Conservation (phyloP, 176 grass and related monocot genomes). For the Cymbopogon citratus region DNA sequence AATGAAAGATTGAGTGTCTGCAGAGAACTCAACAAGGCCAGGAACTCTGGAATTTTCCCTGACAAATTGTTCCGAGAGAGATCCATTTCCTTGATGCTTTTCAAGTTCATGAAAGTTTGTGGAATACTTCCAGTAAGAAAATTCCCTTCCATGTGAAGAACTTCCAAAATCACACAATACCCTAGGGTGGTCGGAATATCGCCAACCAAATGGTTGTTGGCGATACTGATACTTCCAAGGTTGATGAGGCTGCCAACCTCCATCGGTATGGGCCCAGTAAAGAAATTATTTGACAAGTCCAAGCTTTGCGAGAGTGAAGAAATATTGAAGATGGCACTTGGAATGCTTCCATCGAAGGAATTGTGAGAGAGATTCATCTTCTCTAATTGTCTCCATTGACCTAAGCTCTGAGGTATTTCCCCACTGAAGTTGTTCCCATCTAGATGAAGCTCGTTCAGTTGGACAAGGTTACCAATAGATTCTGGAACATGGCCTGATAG, state of each 20-base stretch:
- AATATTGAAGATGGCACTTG: slow-evolving; percentile 21
- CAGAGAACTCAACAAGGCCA: not conserved
- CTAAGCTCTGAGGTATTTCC: slow-evolving; percentile 24
- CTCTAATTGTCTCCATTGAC: slow-evolving; percentile 26
- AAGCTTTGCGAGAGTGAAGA: slow-evolving; percentile 13
- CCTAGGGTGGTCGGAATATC: slow-evolving; percentile 40
- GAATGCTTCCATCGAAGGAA: slow-evolving; percentile 18
- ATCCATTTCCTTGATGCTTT: slow-evolving; percentile 42
- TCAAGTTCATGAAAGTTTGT: slow-evolving; percentile 27
- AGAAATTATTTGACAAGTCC: slow-evolving; percentile 33
- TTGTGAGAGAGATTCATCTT: slow-evolving; percentile 31
- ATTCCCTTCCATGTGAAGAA: slow-evolving; percentile 48
- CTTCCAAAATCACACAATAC: slow-evolving; percentile 39
- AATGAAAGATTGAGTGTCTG: slow-evolving; percentile 35
- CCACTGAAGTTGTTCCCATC: slow-evolving; percentile 38
- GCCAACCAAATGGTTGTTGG: slow-evolving; percentile 28
- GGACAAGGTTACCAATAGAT: slow-evolving; percentile 13
- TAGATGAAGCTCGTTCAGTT: not conserved
- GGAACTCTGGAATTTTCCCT: slow-evolving; percentile 46
- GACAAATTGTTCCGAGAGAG: slow-evolving; percentile 44
- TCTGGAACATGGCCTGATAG: slow-evolving; percentile 8
- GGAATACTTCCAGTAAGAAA: slow-evolving; percentile 47
- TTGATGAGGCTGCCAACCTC: slow-evolving; percentile 29
- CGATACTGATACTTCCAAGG: slow-evolving; percentile 12
- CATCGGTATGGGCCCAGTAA: not conserved